A percentile compares a stretch with the other conserved stretches of the same genome.
Evolutionary conservation across 805 yeast species (phyloP).

Genomic region (Teunomyces aglyptinius): DNA sequence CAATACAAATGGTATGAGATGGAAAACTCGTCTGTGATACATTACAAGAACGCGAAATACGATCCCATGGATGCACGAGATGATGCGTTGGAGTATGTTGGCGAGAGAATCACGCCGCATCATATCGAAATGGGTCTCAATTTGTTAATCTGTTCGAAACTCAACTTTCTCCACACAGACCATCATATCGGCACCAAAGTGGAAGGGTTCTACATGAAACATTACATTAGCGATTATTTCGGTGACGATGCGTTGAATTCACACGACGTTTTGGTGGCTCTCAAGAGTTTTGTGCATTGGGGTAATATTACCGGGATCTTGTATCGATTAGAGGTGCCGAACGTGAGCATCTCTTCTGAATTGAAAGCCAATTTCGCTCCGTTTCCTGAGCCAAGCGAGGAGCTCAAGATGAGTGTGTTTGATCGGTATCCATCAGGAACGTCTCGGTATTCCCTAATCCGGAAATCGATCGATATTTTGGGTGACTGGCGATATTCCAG

Average conservation of each 20-base stretch:
- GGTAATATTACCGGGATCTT: constrained; percentile 50
- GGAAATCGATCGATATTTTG: constrained; percentile 36
- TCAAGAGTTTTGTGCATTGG: constrained; percentile 56
- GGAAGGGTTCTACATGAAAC: constrained; percentile 44
- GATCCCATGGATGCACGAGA: constrained; percentile 27
- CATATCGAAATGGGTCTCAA: constrained; percentile 44
- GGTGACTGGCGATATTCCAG: constrained; percentile 39
- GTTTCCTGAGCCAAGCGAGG: constrained; percentile 43
- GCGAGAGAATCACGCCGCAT: constrained; percentile 21
- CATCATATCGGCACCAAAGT: constrained; percentile 52
- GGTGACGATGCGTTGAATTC: constrained; percentile 40
- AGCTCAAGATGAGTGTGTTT: constrained; percentile 38
- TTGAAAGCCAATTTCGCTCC: constrained; percentile 27
- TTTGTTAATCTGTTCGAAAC: constrained; percentile 44
- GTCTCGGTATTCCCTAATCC: constrained; percentile 43
- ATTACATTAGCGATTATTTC: constrained; percentile 36
- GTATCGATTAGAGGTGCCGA: constrained; percentile 39
- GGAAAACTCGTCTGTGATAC: constrained; percentile 41
- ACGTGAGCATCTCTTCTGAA: constrained; percentile 30
- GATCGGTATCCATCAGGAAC: constrained; percentile 55
- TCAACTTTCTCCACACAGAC: constrained; percentile 55
- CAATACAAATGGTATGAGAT: constrained; percentile 49
- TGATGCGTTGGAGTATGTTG: constrained; percentile 34
- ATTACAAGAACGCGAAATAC: constrained; percentile 30
- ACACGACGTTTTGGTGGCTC: constrained; percentile 43